Base-by-base conservation (phyloP, 345 rosid species). In the Brassica carinata region DNA sequence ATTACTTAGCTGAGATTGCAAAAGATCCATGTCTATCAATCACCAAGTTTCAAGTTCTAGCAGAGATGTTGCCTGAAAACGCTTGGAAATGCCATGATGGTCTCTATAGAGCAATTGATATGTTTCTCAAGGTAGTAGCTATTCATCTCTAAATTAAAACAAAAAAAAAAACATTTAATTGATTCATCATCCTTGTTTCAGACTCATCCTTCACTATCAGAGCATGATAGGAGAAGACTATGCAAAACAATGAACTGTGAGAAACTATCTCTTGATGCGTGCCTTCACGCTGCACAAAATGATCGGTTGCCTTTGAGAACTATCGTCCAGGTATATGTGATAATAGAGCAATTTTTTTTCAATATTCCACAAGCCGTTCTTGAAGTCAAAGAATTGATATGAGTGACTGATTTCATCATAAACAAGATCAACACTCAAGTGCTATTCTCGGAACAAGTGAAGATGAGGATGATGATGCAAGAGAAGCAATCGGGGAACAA, bases 251-350 rank as follows among this genome's bases (percentile, higher is more conserved):
- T 92, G 93, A 85, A 85, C 82, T 87, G 94, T 15, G 88, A 85
- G 84, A 95, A 90, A 79, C 82, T 91, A 72, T 95, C 99, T 3
- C 90, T 23, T 23, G 99, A 95, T 77, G 98, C 97, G 30, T 90
- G 94, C 83, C 85, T 83, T 80, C 98, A 95, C 82, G 99, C 99
- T 4, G 96, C 98, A 76, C 91, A 95, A 85, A 95, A 95, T 73
- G 98, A 93, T 43, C 87, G 99, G 82, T 83, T 95, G 83, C 94
- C 98, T 72, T 82, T 91, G 66, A 87, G 98, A 86, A 90, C 89
- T 2, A 85, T 92, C 38, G 84, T 90, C 82, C 98, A 92, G 97
- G 99, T 95, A 85, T 95, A 85, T 40, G 57, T 19, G 34, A 40
- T 48, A 26, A 69, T 17, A 33, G 9, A 76, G 73, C 74, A 72